Evolutionary conservation across 2,329 filamentous ascomycete genomes (phyloP).

Genomic region (Claviceps africana): DNA sequence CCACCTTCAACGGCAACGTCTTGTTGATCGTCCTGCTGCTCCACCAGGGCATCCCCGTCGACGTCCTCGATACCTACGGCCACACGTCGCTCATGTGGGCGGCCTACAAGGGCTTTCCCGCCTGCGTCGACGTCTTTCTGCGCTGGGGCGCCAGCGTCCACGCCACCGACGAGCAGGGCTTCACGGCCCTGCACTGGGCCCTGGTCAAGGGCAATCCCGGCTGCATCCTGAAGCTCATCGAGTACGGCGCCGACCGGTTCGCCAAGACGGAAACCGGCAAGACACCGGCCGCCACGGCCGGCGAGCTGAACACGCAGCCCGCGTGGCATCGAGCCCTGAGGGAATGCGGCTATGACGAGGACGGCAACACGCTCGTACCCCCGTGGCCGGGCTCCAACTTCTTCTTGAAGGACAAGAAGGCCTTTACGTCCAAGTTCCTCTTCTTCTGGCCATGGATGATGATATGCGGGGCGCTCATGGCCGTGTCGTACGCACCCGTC

Average conservation of each 20-base stretch:
- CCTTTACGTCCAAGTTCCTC: constrained; percentile 70
- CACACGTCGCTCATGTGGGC: constrained; percentile 98
- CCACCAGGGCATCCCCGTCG: constrained; percentile 90
- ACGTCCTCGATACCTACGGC: constrained; percentile 75
- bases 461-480: constrained; percentile 54
- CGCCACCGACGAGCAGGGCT: constrained; percentile 77
- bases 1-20: constrained; percentile 92
- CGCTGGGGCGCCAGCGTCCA: constrained; percentile 93
- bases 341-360: constrained; percentile 71
- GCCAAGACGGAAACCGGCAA: constrained; percentile 82
- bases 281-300: constrained; percentile 71
- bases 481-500: constrained; percentile 60
- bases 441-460: constrained; percentile 80
- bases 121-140: constrained; percentile 81
- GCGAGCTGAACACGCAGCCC: constrained; percentile 73
- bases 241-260: constrained; percentile 90
- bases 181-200: constrained; percentile 92
- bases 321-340: constrained; percentile 73
- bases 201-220: constrained; percentile 82
- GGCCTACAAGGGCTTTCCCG: constrained; percentile 90
- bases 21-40: constrained; percentile 78
- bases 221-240: constrained; percentile 85
- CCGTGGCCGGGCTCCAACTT: constrained; percentile 60
- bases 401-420: constrained; percentile 62
- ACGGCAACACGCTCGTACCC: constrained; percentile 55